Evolutionary conservation across 2,329 filamentous ascomycete genomes (phyloP).

Genomic region (Neurospora sp.): DNA sequence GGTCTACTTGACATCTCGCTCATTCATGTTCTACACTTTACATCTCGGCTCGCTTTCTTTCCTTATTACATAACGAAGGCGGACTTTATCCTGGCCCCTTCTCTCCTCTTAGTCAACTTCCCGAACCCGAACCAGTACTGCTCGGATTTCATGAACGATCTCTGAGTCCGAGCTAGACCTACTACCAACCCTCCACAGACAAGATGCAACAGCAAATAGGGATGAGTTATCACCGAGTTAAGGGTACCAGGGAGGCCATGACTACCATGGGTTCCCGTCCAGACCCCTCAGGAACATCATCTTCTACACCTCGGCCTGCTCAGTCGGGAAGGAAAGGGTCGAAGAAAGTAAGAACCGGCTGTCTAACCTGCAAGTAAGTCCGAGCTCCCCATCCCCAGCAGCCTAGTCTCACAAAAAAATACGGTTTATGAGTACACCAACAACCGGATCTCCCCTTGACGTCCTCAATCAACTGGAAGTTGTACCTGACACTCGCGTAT

Average conservation of each 20-base stretch:
- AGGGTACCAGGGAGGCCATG: not conserved
- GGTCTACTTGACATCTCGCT: not conserved
- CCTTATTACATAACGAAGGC: not conserved
- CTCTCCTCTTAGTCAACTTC: not conserved
- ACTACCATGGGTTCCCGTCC: not conserved
- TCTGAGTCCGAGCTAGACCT: not conserved
- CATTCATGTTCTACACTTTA: not conserved
- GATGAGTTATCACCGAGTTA: not conserved
- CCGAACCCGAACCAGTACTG: not conserved
- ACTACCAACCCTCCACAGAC: not conserved
- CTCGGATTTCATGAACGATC: not conserved
- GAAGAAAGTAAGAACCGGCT: slow-evolving; percentile 39
- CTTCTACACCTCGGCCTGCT: slow-evolving; percentile 7
- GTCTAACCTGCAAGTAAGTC: slow-evolving; percentile 46
- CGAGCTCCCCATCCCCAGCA: not conserved
- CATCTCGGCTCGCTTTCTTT: not conserved
- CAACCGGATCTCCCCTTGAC: not conserved
- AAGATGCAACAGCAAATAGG: not conserved
- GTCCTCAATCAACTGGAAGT: not conserved
- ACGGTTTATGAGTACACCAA: not conserved
- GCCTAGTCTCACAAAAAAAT: not conserved
- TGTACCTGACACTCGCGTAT: not conserved
- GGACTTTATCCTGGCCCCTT: not conserved
- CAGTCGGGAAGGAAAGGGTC: slow-evolving; percentile 28
- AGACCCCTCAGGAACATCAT: not conserved